Conservation (phyloP, 2,329 filamentous ascomycete species). For the Aspergillus cejpii region DNA sequence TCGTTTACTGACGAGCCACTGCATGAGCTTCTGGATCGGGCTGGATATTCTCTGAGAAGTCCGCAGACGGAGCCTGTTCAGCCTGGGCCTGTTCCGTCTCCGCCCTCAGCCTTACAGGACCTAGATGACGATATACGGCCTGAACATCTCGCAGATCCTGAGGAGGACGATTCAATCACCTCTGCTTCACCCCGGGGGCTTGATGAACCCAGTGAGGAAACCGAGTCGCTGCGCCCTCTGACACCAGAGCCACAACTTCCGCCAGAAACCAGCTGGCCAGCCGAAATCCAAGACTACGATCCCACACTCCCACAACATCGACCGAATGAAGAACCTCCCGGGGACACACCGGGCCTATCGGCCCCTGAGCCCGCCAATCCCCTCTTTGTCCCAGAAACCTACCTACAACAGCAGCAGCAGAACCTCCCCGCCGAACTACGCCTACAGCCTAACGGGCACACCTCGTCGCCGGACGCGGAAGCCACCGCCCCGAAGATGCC, state of each 20-base stretch:
- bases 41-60: constrained; percentile 35
- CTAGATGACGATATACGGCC: constrained; percentile 18
- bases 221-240: constrained; percentile 1
- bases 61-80: constrained; percentile 18
- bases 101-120: constrained; percentile 14
- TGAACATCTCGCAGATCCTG: constrained; percentile 20
- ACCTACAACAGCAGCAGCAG: constrained; percentile 11
- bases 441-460: constrained; percentile 32
- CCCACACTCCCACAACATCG: constrained; percentile 45
- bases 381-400: neutral
- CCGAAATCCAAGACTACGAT: constrained; percentile 24
- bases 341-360: neutral
- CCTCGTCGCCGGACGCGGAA: constrained; percentile 30
- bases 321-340: constrained; percentile 29
- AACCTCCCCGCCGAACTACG: constrained; percentile 33
- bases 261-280: constrained; percentile 8
- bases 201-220: constrained; percentile 6
- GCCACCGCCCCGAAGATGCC: constrained; percentile 31
- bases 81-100: constrained; percentile 20
- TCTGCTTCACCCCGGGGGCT: constrained; percentile 15
- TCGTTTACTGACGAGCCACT: constrained; percentile 35
- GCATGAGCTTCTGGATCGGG: constrained; percentile 39
- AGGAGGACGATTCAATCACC: constrained; percentile 14
- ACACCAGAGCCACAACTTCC: constrained; percentile 5
- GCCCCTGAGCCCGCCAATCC: neutral